These are phyloP conservation scores for Coemansia sp. DNA, from an alignment of 192 early-diverging fungal species.

Conservation along the genomic window DNA sequence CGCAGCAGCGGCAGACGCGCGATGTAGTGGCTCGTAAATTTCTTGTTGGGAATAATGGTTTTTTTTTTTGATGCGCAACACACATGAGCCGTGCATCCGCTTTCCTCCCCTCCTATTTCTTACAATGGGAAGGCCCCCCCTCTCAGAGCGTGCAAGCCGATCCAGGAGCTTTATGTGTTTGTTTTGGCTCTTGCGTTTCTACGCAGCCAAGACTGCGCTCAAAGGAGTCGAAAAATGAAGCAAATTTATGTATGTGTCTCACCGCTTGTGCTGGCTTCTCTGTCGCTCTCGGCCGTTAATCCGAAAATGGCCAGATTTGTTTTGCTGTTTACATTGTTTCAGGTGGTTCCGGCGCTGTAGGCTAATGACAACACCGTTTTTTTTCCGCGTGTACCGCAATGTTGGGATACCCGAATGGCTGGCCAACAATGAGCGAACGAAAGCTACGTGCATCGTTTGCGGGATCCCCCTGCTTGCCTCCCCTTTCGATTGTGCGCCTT, in stretches of 20 bases:
- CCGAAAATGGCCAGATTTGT: not conserved
- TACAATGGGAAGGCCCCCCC: too few species aligned
- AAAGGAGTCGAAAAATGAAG: not conserved
- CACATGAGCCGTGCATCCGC: constrained; percentile 19
- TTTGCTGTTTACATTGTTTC: not conserved
- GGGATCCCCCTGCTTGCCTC: not conserved
- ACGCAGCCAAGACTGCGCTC: not conserved
- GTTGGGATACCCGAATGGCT: not conserved
- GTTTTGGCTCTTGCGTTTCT: not conserved
- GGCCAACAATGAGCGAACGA: not conserved
- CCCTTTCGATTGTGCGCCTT: not conserved
- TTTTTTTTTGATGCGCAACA: constrained; percentile 18
- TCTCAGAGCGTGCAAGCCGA: too few species aligned
- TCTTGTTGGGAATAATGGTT: constrained; percentile 8
- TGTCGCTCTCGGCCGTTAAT: not conserved
- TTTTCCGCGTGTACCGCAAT: not conserved
- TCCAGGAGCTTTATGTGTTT: not conserved
- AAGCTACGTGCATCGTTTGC: not conserved
- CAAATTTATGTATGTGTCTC: not conserved
- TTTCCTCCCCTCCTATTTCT: not conserved
- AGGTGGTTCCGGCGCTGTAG: not conserved
- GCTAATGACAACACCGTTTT: not conserved
- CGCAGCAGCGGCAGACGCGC: constrained; percentile 6
- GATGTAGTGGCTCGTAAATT: constrained; percentile 1
- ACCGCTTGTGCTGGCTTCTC: not conserved